phyloP scores from a whole-genome alignment of 2,329 filamentous ascomycete species.

The Fusarium globosum region DNA sequence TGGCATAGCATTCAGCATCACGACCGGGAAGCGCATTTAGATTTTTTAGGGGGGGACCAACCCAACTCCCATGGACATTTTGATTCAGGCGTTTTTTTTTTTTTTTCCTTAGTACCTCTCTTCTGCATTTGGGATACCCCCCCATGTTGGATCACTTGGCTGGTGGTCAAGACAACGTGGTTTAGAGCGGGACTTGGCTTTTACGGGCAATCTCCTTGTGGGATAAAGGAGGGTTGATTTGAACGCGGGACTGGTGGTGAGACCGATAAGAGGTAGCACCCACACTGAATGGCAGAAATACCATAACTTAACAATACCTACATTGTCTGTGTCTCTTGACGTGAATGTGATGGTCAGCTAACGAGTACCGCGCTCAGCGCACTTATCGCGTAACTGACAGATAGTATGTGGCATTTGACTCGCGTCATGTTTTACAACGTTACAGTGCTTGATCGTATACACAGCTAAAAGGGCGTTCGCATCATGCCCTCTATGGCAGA shows the following conservation, averaged over 20 bases:
- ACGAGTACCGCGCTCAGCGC: not conserved
- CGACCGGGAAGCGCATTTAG: constrained; percentile 39
- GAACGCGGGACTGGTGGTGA: constrained; percentile 17
- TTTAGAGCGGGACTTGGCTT: not conserved
- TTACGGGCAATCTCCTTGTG: constrained; percentile 3
- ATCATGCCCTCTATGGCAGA: constrained; percentile 39
- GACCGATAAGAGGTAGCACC: constrained; percentile 38
- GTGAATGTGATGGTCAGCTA: not conserved
- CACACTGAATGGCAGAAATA: constrained; percentile 54
- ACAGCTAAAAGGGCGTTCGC: not conserved
- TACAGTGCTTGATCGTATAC: not conserved
- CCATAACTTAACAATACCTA: constrained; percentile 44
- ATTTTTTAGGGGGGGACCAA: constrained; percentile 6
- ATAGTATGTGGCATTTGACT: not conserved
- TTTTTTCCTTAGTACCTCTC: not conserved
- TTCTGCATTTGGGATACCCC: constrained; percentile 44
- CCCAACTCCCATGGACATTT: constrained; percentile 8
- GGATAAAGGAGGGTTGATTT: constrained; percentile 3
- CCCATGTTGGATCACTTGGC: constrained; percentile 29
- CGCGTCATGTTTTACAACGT: constrained; percentile 16
- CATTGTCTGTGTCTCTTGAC: not conserved
- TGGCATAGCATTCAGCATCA: constrained; percentile 19
- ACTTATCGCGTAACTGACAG: not conserved
- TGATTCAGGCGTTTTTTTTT: constrained; percentile 38
- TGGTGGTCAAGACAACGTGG: constrained; percentile 2